Evolutionary conservation across 306 rosid genomes (phyloP).

Genomic region (Fagus sylvatica): DNA sequence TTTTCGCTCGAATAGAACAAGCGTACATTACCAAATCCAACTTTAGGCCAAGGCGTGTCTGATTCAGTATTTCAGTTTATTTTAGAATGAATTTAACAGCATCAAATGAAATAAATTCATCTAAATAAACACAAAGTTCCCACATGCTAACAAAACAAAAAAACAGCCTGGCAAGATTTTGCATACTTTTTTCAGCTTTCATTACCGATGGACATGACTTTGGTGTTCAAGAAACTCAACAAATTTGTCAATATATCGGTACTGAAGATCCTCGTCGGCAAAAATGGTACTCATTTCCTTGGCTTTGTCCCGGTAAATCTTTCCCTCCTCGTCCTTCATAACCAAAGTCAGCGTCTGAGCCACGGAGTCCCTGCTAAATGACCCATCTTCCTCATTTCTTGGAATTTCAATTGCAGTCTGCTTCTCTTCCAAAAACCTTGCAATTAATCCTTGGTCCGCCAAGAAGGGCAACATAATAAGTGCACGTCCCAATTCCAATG

Average conservation of each 20-base stretch:
- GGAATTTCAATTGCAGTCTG: constrained; percentile 28
- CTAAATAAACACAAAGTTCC: too few species aligned
- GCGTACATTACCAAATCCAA: too few species aligned
- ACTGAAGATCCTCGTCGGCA: constrained; percentile 11
- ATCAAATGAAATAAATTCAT: too few species aligned
- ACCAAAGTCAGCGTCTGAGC: constrained; percentile 26
- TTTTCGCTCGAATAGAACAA: too few species aligned
- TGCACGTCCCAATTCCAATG: neutral
- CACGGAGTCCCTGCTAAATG: constrained; percentile 23
- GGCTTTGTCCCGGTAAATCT: constrained; percentile 28
- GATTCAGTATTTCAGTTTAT: too few species aligned
- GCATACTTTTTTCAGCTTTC: neutral
- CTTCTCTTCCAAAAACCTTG: constrained; percentile 32
- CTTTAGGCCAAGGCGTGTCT: too few species aligned
- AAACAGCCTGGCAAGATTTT: too few species aligned
- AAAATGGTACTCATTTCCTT: constrained; percentile 20
- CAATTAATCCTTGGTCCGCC: constrained; percentile 29
- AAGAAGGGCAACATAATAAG: constrained; percentile 22
- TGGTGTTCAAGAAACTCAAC: constrained; percentile 26
- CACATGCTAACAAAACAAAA: too few species aligned
- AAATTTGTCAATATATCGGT: constrained; percentile 28
- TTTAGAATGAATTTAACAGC: too few species aligned
- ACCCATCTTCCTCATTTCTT: constrained; percentile 31
- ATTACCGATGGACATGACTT: neutral
- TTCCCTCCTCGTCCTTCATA: constrained; percentile 35